Evolutionary conservation across 164 flowering plant genomes (phyloP), one percentile per base, ranked within the genome.

Genomic region (Malania oleifera): DNA sequence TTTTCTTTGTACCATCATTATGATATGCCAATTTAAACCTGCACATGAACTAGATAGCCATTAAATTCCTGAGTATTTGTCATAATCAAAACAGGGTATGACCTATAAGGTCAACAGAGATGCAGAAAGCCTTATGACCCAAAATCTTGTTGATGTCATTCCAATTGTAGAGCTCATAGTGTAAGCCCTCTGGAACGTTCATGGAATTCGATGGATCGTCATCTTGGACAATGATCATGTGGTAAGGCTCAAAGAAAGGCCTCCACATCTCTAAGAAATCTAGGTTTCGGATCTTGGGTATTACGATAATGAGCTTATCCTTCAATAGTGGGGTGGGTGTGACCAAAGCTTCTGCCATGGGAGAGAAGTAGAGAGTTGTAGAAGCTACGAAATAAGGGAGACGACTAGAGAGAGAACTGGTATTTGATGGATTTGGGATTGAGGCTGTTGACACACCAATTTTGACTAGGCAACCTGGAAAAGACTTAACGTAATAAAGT

Each of bases 251-350:
- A 31, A 31, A 31, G 9, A 64, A 69, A 2, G 73, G 69, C 62
- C 62, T 60, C 73, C 73, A 69, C 73, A 69, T 64, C 35, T 69
- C 73, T 23, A 69, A 19, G 62, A 69, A 69, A 43, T 69, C 73
- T 19, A 69, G 69, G 54, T 69, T 69, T 23, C 73, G 54, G 29
- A 69, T 64, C 20, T 65, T 31, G 9, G 40, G 24, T 28, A 35
- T 35, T 19, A 58, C 62, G 40, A 58, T 58, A 19, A 46, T 53
- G 31, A 58, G 62, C 52, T 58, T 29, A 35, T 58, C 62, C 20
- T 58, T 45, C 53, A 58, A 26, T 20, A 50, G 20, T 2, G 41
- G 28, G 0, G 52, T 8, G 34, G 59, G 47, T 15, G 24, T 40
- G 17, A 24, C 14, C 22, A 48, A 40, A 24, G 13, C 18, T 31